phyloP scores from a whole-genome alignment of 495 filamentous ascomycete genomes.

The Usnea hakonensis region DNA sequence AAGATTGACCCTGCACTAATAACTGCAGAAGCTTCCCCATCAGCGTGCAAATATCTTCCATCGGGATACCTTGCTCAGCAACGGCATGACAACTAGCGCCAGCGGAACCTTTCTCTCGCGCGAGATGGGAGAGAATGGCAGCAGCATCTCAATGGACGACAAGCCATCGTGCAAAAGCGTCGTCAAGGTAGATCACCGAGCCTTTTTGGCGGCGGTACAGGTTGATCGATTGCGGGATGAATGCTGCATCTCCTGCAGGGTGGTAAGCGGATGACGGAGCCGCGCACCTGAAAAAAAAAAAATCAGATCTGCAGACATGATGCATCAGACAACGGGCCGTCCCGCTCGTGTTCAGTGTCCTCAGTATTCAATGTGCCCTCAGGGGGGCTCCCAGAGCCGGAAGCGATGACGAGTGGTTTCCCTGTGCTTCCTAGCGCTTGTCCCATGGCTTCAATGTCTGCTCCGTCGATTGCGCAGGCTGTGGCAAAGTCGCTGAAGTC shows the following conservation, averaged over 20 bases:
- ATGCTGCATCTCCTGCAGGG: background rate
- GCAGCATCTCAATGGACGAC: slow-evolving; percentile 37
- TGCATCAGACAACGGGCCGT: background rate
- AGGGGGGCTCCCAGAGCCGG: background rate
- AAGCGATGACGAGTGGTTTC: slow-evolving; percentile 36
- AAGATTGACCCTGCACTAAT: background rate
- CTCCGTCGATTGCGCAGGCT: slow-evolving; percentile 28
- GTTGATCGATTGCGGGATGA: background rate
- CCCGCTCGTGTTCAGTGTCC: background rate
- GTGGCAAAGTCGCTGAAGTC: slow-evolving; percentile 29
- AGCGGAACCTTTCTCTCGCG: slow-evolving; percentile 35
- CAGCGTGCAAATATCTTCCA: slow-evolving; percentile 36
- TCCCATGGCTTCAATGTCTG: slow-evolving; percentile 35
- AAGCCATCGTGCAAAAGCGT: slow-evolving; percentile 37
- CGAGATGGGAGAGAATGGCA: slow-evolving; percentile 35
- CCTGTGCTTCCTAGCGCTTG: slow-evolving; percentile 29
- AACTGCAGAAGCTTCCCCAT: slow-evolving; percentile 21
- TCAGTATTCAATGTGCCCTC: background rate
- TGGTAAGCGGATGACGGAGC: background rate
- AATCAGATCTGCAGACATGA: background rate
- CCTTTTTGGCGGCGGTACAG: background rate
- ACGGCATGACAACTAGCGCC: slow-evolving; percentile 37
- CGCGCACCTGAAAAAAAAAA: background rate
- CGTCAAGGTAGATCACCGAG: slow-evolving; percentile 34
- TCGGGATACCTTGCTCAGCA: slow-evolving; percentile 32